A percentile compares a stretch with the other conserved stretches of the same genome.
Conservation (phyloP, 2,329 filamentous ascomycete species). For the Claviceps pazoutovae region DNA sequence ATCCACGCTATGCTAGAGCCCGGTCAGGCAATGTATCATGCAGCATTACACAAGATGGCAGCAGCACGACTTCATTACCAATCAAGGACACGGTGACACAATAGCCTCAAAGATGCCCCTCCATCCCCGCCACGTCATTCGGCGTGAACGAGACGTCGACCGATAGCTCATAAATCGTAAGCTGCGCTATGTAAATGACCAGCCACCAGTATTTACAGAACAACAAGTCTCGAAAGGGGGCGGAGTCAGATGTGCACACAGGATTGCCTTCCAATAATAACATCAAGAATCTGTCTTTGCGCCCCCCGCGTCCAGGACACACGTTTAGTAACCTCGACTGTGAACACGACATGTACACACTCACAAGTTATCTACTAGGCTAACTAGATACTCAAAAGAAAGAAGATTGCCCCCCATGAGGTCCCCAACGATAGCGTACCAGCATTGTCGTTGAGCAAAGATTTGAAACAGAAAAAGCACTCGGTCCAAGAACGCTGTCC, state of each 20-base stretch:
- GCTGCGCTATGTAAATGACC: background rate
- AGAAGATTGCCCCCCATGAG: slow-evolving; percentile 31
- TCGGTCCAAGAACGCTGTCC: slow-evolving; percentile 39
- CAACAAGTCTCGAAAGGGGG: background rate
- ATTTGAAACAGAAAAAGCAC: slow-evolving; percentile 12
- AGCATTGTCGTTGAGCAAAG: slow-evolving; percentile 33
- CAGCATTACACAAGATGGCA: background rate
- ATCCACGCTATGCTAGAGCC: background rate
- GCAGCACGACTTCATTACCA: background rate
- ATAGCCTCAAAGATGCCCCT: background rate
- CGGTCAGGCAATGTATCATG: no score
- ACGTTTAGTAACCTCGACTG: no score
- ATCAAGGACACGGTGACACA: background rate
- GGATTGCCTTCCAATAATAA: no score
- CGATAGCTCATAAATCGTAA: background rate
- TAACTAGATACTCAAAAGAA: no score
- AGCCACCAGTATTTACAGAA: background rate
- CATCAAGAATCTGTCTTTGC: background rate
- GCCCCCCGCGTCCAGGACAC: no score
- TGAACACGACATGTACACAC: no score
- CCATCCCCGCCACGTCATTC: background rate
- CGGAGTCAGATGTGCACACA: no score
- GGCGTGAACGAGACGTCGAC: background rate
- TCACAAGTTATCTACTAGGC: no score
- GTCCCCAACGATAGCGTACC: slow-evolving; percentile 36